phyloP scores from a whole-genome alignment of 352 stramenopile species.

The Elongisporangium undulatum region DNA sequence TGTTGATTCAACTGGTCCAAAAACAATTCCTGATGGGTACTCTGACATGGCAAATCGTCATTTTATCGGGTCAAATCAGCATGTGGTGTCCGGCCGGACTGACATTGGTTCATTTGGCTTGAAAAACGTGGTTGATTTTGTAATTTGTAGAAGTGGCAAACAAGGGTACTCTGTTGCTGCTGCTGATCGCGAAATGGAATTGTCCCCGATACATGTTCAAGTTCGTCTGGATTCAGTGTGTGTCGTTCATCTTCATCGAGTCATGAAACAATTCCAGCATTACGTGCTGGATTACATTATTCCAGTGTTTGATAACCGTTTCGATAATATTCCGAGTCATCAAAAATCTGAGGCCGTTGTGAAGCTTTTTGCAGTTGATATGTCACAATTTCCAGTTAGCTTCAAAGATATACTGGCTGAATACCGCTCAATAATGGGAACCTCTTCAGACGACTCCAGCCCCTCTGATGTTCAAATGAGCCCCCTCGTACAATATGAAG shows the following conservation, averaged over 20 bases:
- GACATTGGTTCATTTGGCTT: constrained; percentile 42
- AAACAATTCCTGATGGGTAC: constrained; percentile 18
- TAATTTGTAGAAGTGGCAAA: constrained; percentile 11
- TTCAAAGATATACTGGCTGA: constrained; percentile 23
- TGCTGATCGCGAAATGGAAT: constrained; percentile 3
- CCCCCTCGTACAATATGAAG: constrained; percentile 39
- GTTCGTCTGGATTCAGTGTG: constrained; percentile 77
- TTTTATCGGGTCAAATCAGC: constrained; percentile 62
- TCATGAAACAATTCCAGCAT: constrained; percentile 86
- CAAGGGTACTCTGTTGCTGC: constrained; percentile 1
- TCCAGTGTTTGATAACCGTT: constrained; percentile 16
- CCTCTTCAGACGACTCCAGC: background rate
- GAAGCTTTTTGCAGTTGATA: constrained; percentile 26
- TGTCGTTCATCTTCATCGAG: constrained; percentile 77
- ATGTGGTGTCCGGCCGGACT: constrained; percentile 26
- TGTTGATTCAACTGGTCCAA: constrained; percentile 56
- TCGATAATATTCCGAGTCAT: constrained; percentile 22
- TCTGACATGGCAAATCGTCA: constrained; percentile 54
- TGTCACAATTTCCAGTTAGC: constrained; percentile 27
- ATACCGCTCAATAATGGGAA: background rate
- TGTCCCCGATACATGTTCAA: constrained; percentile 18
- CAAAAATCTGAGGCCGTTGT: constrained; percentile 27
- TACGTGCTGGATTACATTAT: constrained; percentile 61
- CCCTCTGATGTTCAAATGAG: constrained; percentile 1
- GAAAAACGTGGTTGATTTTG: constrained; percentile 74